Percentiles rank a stretch among this genome's conserved stretches.
phyloP scores from a whole-genome alignment of 148 eudicot species.

The Oxyria digyna region DNA sequence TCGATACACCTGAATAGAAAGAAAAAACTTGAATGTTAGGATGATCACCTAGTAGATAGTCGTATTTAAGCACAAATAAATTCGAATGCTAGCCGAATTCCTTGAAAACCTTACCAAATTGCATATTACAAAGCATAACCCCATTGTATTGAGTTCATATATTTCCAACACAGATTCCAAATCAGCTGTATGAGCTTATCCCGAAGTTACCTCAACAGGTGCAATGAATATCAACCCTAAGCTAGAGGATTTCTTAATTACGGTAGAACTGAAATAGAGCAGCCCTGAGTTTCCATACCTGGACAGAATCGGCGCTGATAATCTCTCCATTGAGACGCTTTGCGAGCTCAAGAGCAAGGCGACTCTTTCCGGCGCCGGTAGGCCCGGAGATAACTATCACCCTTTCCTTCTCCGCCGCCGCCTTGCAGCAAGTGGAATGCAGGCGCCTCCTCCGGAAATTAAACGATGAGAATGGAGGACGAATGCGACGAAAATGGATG shows the following conservation, averaged over 20 bases:
- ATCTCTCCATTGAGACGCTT: constrained; percentile 88
- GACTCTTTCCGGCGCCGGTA: constrained; percentile 87
- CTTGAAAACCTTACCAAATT: background rate
- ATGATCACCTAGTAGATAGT: background rate
- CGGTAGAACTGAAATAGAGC: background rate
- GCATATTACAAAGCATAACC: background rate
- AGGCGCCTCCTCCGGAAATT: constrained; percentile 14
- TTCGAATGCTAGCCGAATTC: background rate
- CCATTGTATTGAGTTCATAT: background rate
- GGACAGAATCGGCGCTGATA: constrained; percentile 90
- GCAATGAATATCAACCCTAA: background rate
- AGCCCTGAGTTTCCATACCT: constrained; percentile 27
- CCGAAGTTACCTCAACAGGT: background rate
- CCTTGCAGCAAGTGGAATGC: constrained; percentile 22
- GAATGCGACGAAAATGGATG: background rate
- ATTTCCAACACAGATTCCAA: background rate
- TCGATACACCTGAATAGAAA: constrained; percentile 54
- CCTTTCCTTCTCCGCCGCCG: constrained; percentile 31
- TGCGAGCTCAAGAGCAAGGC: constrained; percentile 77
- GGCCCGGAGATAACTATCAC: constrained; percentile 88
- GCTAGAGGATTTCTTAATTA: background rate
- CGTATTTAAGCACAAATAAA: background rate
- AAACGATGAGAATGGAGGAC: background rate
- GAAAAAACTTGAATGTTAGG: background rate
- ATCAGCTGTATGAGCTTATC: background rate